Evolutionary conservation across 192 early-diverging fungal species (phyloP), one percentile per base, ranked within the genome.

Genomic region (Linnemannia zychae): DNA sequence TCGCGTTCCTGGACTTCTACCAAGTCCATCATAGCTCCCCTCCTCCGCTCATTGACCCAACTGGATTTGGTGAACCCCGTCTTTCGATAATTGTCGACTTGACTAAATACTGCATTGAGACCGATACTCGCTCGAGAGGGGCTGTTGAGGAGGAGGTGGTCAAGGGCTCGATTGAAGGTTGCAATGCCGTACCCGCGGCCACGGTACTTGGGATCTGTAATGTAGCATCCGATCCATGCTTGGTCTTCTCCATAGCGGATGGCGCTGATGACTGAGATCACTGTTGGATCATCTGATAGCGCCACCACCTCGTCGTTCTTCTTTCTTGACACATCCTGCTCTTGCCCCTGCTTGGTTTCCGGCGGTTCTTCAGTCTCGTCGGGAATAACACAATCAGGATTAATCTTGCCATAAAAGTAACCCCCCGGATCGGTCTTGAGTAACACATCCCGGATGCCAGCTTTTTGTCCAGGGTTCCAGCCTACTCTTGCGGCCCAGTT

Each of bases 191-290:
- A 82, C 2, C 80, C 80, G 34, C 71, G 31, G 0, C 80, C 80
- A 31, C 80, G 74, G 22, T 82, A 17, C 47, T 68, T 53, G 24
- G 74, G 68, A 6, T 69, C 74, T 13, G 65, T 68, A 52, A 82
- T 82, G 38, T 82, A 82, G 44, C 34, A 82, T 20, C 80, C 80
- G 15, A 82, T 49, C 53, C 68, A 82, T 15, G 68, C 80, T 20
- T 71, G 74, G 1, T 82, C 69, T 0, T 75, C 67, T 2, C 69
- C 74, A 16, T 49, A 77, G 9, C 74, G 74, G 28, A 76, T 44
- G 9, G 38, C 75, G n/a, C 66, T 69, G 13, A 77, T 33, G 24
- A 77, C 68, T 13, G 75, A 47, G 17, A 77, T 48, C 0, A 38
- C n/a, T 4, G 31, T 36, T 20, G 53, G 33, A 24, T 63, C 57